A percentile compares a stretch with the other conserved stretches of the same genome.
Conservation (phyloP, 2,329 filamentous ascomycete genomes). For the Talaromyces sp. region DNA sequence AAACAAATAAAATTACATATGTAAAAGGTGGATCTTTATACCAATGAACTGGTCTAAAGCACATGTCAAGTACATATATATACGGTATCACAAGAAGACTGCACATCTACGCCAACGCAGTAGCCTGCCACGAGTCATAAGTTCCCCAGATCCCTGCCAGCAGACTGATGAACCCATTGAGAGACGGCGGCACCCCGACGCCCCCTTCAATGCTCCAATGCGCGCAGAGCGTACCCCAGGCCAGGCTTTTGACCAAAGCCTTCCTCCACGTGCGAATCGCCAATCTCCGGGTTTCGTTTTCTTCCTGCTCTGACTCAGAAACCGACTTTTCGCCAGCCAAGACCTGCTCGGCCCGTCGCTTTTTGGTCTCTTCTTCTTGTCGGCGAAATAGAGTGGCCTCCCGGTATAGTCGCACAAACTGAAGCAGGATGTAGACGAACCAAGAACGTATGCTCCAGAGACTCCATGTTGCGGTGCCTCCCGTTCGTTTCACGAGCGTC, state of each 20-base stretch:
- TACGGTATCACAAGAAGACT: neutral
- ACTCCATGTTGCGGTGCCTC: slow-evolving; percentile 56
- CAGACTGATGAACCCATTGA: slow-evolving; percentile 54
- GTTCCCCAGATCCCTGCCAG: slow-evolving; percentile 43
- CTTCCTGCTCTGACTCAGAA: slow-evolving; percentile 16
- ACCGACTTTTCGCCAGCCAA: slow-evolving; percentile 12
- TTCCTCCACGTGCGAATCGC: slow-evolving; percentile 56
- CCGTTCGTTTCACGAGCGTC: slow-evolving; percentile 32
- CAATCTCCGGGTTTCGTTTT: slow-evolving; percentile 22
- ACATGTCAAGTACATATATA: neutral
- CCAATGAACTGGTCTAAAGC: neutral
- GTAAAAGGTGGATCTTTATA: neutral
- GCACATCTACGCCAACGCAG: slow-evolving; percentile 16
- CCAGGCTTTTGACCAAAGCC: slow-evolving; percentile 58
- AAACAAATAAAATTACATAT: no score
- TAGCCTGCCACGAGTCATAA: slow-evolving; percentile 40
- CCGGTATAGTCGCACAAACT: slow-evolving; percentile 61
- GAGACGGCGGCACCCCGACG: slow-evolving; percentile 50
- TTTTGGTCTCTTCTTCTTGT: slow-evolving; percentile 22
- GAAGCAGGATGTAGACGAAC: slow-evolving; percentile 69
- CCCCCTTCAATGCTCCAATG: slow-evolving; percentile 75
- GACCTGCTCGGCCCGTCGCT: slow-evolving; percentile 14
- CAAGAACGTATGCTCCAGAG: slow-evolving; percentile 74
- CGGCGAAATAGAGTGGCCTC: slow-evolving; percentile 30
- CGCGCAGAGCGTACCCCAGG: slow-evolving; percentile 75